A percentile compares a stretch with the other conserved stretches of the same genome.
Evolutionary conservation across 1,284 basidiomycete genomes (phyloP).

Genomic region (Xerocomus minutiporus): DNA sequence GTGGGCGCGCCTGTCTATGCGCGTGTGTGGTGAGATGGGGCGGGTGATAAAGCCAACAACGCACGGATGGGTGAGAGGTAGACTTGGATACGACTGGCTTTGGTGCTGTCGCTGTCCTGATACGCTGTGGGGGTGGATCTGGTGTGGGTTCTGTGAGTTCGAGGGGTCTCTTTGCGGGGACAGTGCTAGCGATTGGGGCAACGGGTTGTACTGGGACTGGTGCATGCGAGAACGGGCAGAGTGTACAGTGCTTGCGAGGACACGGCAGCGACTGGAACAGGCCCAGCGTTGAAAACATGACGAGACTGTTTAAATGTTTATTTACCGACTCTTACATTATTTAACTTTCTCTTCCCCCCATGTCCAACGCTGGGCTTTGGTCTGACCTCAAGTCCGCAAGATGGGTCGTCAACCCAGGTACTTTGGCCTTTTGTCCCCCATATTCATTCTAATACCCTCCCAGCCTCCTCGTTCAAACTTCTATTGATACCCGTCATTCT

Average conservation of each 20-base stretch:
- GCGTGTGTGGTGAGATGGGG: not conserved
- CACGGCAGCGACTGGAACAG: constrained; percentile 62
- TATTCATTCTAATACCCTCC: not conserved
- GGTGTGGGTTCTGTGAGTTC: constrained; percentile 17
- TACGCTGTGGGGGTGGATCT: constrained; percentile 40
- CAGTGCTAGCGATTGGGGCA: constrained; percentile 34
- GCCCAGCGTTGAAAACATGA: constrained; percentile 63
- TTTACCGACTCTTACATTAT: not conserved
- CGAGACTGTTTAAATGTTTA: not conserved
- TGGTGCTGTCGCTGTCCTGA: constrained; percentile 43
- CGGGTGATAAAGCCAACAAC: constrained; percentile 8
- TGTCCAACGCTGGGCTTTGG: constrained; percentile 19
- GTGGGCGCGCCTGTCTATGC: constrained; percentile 59
- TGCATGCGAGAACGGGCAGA: constrained; percentile 64
- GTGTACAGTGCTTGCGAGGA: constrained; percentile 51
- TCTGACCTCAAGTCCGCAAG: constrained; percentile 44
- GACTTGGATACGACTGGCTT: constrained; percentile 42
- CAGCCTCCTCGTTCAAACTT: constrained; percentile 70
- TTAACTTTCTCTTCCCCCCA: not conserved
- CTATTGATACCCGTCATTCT: constrained; percentile 70
- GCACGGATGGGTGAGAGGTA: constrained; percentile 36
- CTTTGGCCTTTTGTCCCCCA: not conserved
- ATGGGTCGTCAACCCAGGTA: constrained; percentile 78
- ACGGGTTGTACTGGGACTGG: constrained; percentile 34
- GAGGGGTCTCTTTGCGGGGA: constrained; percentile 32